Evolutionary conservation across 2,329 filamentous ascomycete species (phyloP).

Genomic region (Penicillium glabrum): DNA sequence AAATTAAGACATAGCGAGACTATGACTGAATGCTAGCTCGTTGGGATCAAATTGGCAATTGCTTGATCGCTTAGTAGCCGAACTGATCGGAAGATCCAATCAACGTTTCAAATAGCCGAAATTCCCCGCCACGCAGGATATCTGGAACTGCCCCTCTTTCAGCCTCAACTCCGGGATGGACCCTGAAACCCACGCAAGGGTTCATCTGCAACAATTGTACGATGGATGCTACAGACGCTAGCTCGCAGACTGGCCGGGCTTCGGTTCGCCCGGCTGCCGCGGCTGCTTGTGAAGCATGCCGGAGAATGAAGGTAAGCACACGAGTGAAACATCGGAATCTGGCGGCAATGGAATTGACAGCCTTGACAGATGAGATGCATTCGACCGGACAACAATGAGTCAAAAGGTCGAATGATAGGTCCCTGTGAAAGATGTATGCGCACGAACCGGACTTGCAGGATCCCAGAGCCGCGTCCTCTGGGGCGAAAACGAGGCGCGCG

Average conservation of each 20-base stretch:
- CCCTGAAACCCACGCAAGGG: neutral
- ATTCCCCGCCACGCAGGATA: neutral
- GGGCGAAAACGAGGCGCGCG: constrained; percentile 27
- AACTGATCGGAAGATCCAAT: neutral
- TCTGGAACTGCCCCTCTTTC: neutral
- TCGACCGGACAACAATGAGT: constrained; percentile 1
- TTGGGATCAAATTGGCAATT: neutral
- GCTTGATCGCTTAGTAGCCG: neutral
- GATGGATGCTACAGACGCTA: neutral
- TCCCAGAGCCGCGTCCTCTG: constrained; percentile 24
- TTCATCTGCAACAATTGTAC: neutral
- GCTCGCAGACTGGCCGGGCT: neutral
- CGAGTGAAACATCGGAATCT: neutral
- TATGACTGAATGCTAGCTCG: neutral
- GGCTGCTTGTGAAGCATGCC: constrained; percentile 26
- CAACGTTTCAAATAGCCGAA: neutral
- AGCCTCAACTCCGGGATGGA: neutral
- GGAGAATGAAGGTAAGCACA: constrained; percentile 17
- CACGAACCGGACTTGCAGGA: constrained; percentile 23
- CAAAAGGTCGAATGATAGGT: neutral
- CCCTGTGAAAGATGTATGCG: constrained; percentile 28
- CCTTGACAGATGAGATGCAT: constrained; percentile 28
- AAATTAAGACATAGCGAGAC: neutral
- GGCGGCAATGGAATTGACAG: neutral
- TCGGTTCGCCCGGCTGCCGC: neutral